These are phyloP conservation scores for Yamadazyma membranifaciens DNA, from an alignment of 1,139 yeast genomes.

Conservation along the genomic window DNA sequence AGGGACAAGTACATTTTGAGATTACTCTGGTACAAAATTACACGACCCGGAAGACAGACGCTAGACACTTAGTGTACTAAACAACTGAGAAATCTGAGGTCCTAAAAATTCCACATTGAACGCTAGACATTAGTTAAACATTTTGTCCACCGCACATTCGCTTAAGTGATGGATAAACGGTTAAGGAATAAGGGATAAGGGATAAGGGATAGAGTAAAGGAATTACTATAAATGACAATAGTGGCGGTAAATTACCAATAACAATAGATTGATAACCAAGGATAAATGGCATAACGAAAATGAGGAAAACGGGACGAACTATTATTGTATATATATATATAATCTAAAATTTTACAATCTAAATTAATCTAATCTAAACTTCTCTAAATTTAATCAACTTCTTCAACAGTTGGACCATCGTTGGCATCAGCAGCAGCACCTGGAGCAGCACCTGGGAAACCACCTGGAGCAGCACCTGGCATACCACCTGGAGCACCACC, in stretches of 20 bases:
- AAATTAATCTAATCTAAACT: not conserved
- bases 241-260: too few species aligned
- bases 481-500: conserved; percentile 57
- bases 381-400: conserved; percentile 54
- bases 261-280: not conserved
- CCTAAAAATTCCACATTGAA: too few species aligned
- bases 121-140: too few species aligned
- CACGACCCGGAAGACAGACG: not conserved
- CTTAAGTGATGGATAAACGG: too few species aligned
- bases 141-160: too few species aligned
- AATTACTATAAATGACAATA: too few species aligned
- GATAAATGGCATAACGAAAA: not conserved
- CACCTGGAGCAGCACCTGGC: conserved; percentile 64
- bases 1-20: too few species aligned
- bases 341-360: conserved; percentile 1
- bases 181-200: too few species aligned
- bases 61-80: too few species aligned
- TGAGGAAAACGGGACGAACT: not conserved
- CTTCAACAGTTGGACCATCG: conserved; percentile 93
- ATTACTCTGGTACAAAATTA: not conserved
- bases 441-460: conserved; percentile 61
- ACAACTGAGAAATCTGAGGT: too few species aligned
- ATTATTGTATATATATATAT: not conserved
- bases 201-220: too few species aligned
- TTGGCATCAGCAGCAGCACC: conserved; percentile 65